phyloP scores from a whole-genome alignment of 768 basidiomycete species.

The Phylloporus arenicola region DNA sequence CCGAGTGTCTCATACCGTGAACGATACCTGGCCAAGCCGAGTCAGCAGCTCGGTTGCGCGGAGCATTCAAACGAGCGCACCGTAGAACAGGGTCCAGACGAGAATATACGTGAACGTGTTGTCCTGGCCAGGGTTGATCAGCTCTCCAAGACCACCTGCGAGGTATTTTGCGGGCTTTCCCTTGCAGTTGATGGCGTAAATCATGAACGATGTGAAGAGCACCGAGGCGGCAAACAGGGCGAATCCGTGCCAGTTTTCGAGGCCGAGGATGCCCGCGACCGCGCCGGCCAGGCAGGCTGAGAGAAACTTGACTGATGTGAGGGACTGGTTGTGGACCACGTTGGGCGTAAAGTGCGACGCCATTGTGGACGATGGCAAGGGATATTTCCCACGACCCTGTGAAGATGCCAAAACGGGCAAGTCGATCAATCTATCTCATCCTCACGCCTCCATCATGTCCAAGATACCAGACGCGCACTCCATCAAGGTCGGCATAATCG shows the following conservation, averaged over 20 bases:
- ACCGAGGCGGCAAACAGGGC: conserved; percentile 67
- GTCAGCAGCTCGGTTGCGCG: not conserved
- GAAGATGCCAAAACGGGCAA: not conserved
- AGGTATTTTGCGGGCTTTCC: conserved; percentile 59
- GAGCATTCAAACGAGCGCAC: conserved; percentile 38
- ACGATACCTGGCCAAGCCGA: conserved; percentile 36
- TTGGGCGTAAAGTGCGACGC: conserved; percentile 54
- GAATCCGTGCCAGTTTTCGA: conserved; percentile 82
- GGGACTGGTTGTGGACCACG: conserved; percentile 54
- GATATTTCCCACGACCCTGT: too few relatives aligned
- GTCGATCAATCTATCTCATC: conserved; percentile 1
- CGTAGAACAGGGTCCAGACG: conserved; percentile 92
- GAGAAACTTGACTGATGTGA: conserved; percentile 71
- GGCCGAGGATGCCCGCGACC: conserved; percentile 82
- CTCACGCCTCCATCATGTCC: conserved; percentile 16
- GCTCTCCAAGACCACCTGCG: conserved; percentile 56
- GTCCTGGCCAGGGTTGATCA: conserved; percentile 84
- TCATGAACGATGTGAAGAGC: conserved; percentile 58
- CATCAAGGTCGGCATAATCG: conserved; percentile 68
- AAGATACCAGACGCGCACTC: conserved; percentile 13
- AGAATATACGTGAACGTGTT: conserved; percentile 87
- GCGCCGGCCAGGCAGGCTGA: conserved; percentile 84
- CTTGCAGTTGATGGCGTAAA: conserved; percentile 68
- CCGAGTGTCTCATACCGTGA: conserved; percentile 35
- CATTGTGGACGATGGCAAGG: too few relatives aligned